phyloP scores from a whole-genome alignment of 257 asterid genomes.

The Nyctanthes arbortristis region DNA sequence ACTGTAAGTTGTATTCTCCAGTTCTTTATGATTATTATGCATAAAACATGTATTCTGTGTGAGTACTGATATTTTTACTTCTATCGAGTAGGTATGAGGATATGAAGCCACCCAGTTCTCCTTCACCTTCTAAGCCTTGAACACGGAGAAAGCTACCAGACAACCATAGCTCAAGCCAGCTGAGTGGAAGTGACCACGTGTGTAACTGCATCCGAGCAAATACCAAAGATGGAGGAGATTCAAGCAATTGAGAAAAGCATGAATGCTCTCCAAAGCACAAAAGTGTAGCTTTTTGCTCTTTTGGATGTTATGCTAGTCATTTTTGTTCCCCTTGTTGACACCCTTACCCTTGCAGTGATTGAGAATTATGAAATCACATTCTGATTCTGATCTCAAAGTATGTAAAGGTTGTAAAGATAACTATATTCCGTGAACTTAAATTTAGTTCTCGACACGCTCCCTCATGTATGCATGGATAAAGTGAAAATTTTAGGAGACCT shows the following conservation, averaged over 20 bases:
- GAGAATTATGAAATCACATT: background rate
- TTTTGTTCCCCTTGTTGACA: background rate
- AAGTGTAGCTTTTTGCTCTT: background rate
- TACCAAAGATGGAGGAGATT: background rate
- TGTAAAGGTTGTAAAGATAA: too few species aligned
- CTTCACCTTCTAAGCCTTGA: constrained; percentile 50
- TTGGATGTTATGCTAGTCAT: background rate
- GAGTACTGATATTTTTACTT: constrained; percentile 12
- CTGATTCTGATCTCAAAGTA: background rate
- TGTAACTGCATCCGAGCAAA: background rate
- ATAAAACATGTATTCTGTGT: background rate
- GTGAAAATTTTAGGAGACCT: too few species aligned
- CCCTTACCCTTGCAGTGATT: background rate
- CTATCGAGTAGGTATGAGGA: constrained; percentile 65
- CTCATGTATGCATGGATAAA: too few species aligned
- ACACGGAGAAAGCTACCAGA: background rate
- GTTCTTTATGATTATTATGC: background rate
- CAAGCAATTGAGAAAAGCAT: background rate
- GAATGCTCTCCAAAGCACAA: constrained; percentile 1
- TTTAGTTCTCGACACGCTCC: too few species aligned
- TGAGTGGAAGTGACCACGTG: background rate
- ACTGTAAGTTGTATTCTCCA: background rate
- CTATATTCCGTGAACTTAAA: background rate
- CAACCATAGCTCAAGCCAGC: background rate
- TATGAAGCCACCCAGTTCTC: constrained; percentile 81